Evolutionary conservation across 2,329 filamentous ascomycete genomes (phyloP).

Genomic region (Sclerotinia nivalis): DNA sequence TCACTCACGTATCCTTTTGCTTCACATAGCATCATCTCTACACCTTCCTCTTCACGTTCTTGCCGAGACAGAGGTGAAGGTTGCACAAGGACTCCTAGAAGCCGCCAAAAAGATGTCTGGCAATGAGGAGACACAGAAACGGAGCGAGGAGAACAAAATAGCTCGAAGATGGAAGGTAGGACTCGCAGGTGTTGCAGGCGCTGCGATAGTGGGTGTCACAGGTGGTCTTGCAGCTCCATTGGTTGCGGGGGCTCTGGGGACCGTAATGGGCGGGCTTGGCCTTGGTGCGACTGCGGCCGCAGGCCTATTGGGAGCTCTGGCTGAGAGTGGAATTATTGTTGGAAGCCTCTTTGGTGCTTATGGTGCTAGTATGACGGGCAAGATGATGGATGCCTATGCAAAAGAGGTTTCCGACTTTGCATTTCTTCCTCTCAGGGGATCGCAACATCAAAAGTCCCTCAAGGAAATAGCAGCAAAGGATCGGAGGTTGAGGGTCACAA

Average conservation of each 20-base stretch:
- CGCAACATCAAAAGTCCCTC: slow-evolving; percentile 46
- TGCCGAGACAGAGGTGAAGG: slow-evolving; percentile 69
- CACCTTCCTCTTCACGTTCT: slow-evolving; percentile 65
- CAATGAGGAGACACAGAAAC: slow-evolving; percentile 71
- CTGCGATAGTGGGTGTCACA: slow-evolving; percentile 71
- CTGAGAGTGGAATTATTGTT: slow-evolving; percentile 76
- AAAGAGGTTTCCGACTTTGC: slow-evolving; percentile 87
- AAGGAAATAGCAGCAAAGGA: slow-evolving; percentile 49
- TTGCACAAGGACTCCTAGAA: slow-evolving; percentile 73
- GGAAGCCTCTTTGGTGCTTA: slow-evolving; percentile 92
- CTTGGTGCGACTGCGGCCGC: slow-evolving; percentile 74
- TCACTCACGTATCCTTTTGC: slow-evolving; percentile 70
- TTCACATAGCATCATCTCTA: slow-evolving; percentile 70
- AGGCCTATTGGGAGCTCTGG: slow-evolving; percentile 75
- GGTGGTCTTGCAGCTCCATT: slow-evolving; percentile 77
- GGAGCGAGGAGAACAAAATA: slow-evolving; percentile 67
- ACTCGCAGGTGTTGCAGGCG: slow-evolving; percentile 82
- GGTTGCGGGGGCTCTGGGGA: slow-evolving; percentile 34
- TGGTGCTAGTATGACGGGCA: slow-evolving; percentile 75
- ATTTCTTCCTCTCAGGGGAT: slow-evolving; percentile 70
- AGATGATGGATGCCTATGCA: slow-evolving; percentile 86
- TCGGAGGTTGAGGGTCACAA: slow-evolving; percentile 74
- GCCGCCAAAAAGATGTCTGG: slow-evolving; percentile 70
- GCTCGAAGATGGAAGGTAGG: slow-evolving; percentile 87
- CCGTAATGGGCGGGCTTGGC: slow-evolving; percentile 72